phyloP scores from a whole-genome alignment of 2,329 filamentous ascomycete genomes.

The Pseudopithomyces chartarum region DNA sequence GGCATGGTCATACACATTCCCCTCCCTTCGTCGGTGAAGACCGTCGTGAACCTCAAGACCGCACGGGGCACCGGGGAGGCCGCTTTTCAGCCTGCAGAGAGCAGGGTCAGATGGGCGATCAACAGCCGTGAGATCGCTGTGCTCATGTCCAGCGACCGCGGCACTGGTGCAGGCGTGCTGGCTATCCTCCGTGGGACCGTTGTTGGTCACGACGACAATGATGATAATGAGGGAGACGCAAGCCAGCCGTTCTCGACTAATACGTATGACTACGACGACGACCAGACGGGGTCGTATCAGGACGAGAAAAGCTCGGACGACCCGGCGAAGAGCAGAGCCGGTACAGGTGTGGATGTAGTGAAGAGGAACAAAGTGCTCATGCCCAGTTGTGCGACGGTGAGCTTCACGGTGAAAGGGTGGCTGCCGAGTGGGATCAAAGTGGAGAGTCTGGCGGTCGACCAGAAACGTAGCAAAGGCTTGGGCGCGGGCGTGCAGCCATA shows the following conservation, averaged over 20 bases:
- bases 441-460: slow-evolving; percentile 65
- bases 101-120: slow-evolving; percentile 80
- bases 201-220: slow-evolving; percentile 62
- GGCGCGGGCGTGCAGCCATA: slow-evolving; percentile 91
- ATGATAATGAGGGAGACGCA: slow-evolving; percentile 16
- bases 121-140: slow-evolving; percentile 72
- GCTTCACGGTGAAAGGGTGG: slow-evolving; percentile 65
- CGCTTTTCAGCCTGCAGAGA: slow-evolving; percentile 75
- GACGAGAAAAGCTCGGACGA: slow-evolving; percentile 1
- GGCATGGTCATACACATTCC: slow-evolving; percentile 80
- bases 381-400: slow-evolving; percentile 53
- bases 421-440: slow-evolving; percentile 68
- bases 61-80: slow-evolving; percentile 82
- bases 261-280: slow-evolving; percentile 41
- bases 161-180: slow-evolving; percentile 63
- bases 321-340: slow-evolving; percentile 14
- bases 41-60: slow-evolving; percentile 79
- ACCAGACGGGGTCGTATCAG: slow-evolving; percentile 31
- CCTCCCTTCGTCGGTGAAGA: slow-evolving; percentile 77
- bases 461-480: slow-evolving; percentile 82
- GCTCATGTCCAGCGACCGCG: slow-evolving; percentile 43
- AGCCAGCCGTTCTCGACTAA: slow-evolving; percentile 25
- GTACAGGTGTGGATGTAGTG: slow-evolving; percentile 53
- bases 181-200: slow-evolving; percentile 82
- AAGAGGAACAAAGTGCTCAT: slow-evolving; percentile 62